phyloP scores from a whole-genome alignment of 768 basidiomycete species.

The Amanita pseudoporphyria region DNA sequence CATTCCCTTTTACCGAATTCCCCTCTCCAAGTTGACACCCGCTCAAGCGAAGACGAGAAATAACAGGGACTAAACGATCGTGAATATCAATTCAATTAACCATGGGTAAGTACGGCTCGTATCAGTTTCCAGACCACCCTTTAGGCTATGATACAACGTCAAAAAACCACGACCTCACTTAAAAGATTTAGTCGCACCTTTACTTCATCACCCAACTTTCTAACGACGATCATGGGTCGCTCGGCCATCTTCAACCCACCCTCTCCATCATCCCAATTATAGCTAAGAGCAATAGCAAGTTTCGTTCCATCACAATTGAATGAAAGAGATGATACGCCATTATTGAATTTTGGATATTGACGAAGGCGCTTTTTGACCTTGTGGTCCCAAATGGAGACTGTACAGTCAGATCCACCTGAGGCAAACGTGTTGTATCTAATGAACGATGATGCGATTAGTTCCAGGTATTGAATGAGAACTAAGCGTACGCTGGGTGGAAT shows the following conservation, averaged over 20 bases:
- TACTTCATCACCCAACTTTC: slow-evolving; percentile 66
- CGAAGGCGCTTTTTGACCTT: slow-evolving; percentile 91
- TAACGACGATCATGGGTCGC: slow-evolving; percentile 49
- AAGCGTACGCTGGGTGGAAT: slow-evolving; percentile 75
- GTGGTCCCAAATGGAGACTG: slow-evolving; percentile 96
- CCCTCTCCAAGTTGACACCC: too few species aligned
- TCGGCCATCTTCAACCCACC: slow-evolving; percentile 56
- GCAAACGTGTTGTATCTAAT: slow-evolving; percentile 94
- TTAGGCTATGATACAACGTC: slow-evolving; percentile 4
- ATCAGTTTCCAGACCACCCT: slow-evolving; percentile 7
- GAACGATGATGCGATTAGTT: neutral
- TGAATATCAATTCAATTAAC: too few species aligned
- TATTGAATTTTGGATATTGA: slow-evolving; percentile 75
- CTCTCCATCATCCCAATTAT: slow-evolving; percentile 88
- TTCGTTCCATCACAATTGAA: slow-evolving; percentile 81
- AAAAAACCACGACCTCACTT: neutral
- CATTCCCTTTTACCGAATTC: too few species aligned
- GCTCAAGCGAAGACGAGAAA: too few species aligned
- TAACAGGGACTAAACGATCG: too few species aligned
- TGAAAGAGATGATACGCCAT: slow-evolving; percentile 67
- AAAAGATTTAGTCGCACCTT: slow-evolving; percentile 34
- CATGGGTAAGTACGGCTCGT: neutral
- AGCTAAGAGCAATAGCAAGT: slow-evolving; percentile 77
- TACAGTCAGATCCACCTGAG: slow-evolving; percentile 89
- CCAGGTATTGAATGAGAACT: neutral